Conservation (phyloP, 805 yeast species). For the Tetrapisispora iriomotensis region DNA sequence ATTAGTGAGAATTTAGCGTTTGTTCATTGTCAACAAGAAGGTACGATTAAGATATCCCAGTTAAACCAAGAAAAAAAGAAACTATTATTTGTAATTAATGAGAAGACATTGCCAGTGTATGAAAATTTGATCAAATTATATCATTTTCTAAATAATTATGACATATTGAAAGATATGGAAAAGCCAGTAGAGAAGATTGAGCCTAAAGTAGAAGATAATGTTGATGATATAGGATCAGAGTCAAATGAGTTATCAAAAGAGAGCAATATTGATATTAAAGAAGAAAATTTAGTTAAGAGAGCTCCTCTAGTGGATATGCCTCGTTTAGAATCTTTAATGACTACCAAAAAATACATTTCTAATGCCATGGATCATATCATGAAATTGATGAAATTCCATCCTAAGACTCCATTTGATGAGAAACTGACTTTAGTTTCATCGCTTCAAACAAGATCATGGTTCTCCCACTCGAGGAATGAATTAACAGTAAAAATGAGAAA, state of each 20-base stretch:
- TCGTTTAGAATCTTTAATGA: background rate
- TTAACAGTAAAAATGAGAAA: slow-evolving; percentile 18
- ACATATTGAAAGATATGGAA: slow-evolving; percentile 13
- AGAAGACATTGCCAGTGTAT: slow-evolving; percentile 28
- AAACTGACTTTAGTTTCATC: slow-evolving; percentile 14
- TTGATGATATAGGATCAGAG: too few species aligned
- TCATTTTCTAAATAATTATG: slow-evolving; percentile 34
- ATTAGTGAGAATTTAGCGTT: slow-evolving; percentile 23
- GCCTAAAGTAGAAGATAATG: background rate
- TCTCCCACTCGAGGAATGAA: slow-evolving; percentile 18
- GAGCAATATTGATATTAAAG: background rate
- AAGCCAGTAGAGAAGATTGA: background rate
- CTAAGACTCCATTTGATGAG: slow-evolving; percentile 32
- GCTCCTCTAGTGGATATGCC: background rate
- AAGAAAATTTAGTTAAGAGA: background rate
- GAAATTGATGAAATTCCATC: slow-evolving; percentile 35
- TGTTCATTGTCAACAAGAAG: slow-evolving; percentile 29
- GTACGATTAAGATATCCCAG: slow-evolving; percentile 7
- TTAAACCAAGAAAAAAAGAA: slow-evolving; percentile 3
- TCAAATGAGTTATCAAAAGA: too few species aligned
- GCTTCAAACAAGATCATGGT: slow-evolving; percentile 10
- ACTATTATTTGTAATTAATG: slow-evolving; percentile 7
- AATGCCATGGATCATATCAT: slow-evolving; percentile 32
- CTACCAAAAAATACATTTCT: slow-evolving; percentile 28
- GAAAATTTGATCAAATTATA: slow-evolving; percentile 42